Conservation (phyloP, 2,329 filamentous ascomycete species). For the Alternaria metachromatica region DNA sequence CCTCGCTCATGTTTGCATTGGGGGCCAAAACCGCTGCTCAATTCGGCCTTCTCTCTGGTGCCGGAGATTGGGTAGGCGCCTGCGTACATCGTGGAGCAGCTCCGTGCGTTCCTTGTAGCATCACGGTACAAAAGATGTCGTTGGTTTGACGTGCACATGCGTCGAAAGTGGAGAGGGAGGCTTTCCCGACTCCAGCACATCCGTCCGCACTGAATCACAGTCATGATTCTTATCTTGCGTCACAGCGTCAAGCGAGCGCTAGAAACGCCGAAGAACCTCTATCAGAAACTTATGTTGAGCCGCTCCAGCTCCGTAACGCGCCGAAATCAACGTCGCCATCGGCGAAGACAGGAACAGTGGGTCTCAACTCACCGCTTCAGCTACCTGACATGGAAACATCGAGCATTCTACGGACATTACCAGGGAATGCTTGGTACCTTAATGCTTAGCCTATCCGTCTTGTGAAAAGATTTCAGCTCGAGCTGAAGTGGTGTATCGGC, state of each 20-base stretch:
- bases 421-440: neutral
- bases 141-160: neutral
- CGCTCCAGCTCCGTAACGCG: neutral
- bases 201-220: slow-evolving; percentile 1
- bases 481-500: neutral
- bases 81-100: neutral
- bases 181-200: neutral
- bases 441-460: neutral
- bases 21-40: slow-evolving; percentile 16
- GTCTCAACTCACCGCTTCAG: slow-evolving; percentile 15
- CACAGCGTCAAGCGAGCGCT: neutral
- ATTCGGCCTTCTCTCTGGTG: neutral
- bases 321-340: slow-evolving; percentile 2
- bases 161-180: slow-evolving; percentile 1
- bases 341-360: slow-evolving; percentile 3
- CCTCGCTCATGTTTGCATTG: slow-evolving; percentile 14
- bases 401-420: neutral
- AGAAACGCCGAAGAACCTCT: neutral
- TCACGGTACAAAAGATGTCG: neutral
- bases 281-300: neutral
- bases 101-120: neutral
- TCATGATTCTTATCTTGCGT: slow-evolving; percentile 7
- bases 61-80: neutral
- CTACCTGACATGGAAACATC: neutral
- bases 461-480: neutral